A percentile compares a stretch with the other conserved stretches of the same genome.
Conservation (phyloP, 169 alveolate genomes). For the Babesia caballi region DNA sequence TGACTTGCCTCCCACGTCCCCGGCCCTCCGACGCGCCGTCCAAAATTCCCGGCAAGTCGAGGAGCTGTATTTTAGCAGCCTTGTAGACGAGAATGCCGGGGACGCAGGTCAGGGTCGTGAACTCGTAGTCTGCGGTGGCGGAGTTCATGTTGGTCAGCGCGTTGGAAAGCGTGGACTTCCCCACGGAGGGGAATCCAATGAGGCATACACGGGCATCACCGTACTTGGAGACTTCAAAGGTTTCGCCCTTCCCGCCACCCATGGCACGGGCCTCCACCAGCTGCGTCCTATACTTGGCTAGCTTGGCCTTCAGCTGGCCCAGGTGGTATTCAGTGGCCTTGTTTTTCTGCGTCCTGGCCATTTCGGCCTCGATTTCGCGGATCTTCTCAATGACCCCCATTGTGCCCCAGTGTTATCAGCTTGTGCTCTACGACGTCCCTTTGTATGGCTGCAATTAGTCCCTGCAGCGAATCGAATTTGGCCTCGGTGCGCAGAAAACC, state of each 20-base stretch:
- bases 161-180: conserved; percentile 93
- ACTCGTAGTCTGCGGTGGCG: conserved; percentile 97
- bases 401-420: background rate
- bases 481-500: conserved; percentile 55
- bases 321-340: conserved; percentile 95
- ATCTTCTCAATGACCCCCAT: conserved; percentile 65
- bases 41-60: conserved; percentile 92
- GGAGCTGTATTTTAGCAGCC: conserved; percentile 92
- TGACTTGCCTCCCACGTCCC: conserved; percentile 96
- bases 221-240: conserved; percentile 90
- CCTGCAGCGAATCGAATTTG: conserved; percentile 18
- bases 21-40: conserved; percentile 97
- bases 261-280: conserved; percentile 27
- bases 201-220: conserved; percentile 98
- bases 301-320: conserved; percentile 94
- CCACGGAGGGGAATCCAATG: conserved; percentile 99
- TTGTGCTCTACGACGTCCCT: conserved; percentile 32
- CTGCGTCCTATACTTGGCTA: conserved; percentile 85
- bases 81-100: conserved; percentile 87
- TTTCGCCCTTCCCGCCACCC: conserved; percentile 84
- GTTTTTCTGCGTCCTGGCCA: conserved; percentile 97
- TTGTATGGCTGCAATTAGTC: conserved; percentile 39
- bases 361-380: conserved; percentile 93
- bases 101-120: conserved; percentile 97
- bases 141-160: conserved; percentile 92